Evolutionary conservation across 1,284 basidiomycete species (phyloP), one percentile per base, ranked within the genome.

Genomic region (Sanguinoderma infundibulare): DNA sequence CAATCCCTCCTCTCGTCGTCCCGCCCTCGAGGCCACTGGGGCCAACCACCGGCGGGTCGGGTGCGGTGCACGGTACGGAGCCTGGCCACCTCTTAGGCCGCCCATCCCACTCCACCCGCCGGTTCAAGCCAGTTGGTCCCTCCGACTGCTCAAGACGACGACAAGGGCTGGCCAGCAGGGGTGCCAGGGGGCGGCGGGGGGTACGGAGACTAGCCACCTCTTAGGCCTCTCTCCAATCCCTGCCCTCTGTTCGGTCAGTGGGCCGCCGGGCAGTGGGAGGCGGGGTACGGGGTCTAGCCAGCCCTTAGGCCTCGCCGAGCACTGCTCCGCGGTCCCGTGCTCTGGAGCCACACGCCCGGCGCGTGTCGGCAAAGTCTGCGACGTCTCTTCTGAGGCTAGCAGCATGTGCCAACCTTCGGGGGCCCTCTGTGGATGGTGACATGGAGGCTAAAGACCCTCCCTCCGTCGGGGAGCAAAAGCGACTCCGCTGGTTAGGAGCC

Each of bases 381-480:
- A 26, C 24, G 24, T 46, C 42, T 28, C 24, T 15, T 46, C 42
- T 22, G 42, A 28, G 42, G 24, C 42, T 28, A 26, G 42, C 10
- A 46, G 42, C 42, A 28, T 17, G 42, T 15, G 42, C 42, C 42
- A 46, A 15, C 42, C 42, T 46, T 28, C 42, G 42, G 42, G 42
- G 42, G 42, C 42, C 42, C 42, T 46, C 42, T 26, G 42, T 46
- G 42, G 42, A 26, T 46, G 42, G 42, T 26, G 42, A 46, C 42
- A 46, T 15, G 42, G 42, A 46, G 42, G 42, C 24, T 46, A 49
- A 49, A 49, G n/a, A 49, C 32, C 46, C 46, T 49, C 46, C 30
- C 46, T 49, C 32, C 46, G 46, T 17, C 24, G 46, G 46, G 30
- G 34, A 35, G 34, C 34, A 49, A 26, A 17, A n/a, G 30, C n/a